A percentile compares a stretch with the other conserved stretches of the same genome.
phyloP scores from a whole-genome alignment of 768 basidiomycete genomes.

The Lentinula boryana region DNA sequence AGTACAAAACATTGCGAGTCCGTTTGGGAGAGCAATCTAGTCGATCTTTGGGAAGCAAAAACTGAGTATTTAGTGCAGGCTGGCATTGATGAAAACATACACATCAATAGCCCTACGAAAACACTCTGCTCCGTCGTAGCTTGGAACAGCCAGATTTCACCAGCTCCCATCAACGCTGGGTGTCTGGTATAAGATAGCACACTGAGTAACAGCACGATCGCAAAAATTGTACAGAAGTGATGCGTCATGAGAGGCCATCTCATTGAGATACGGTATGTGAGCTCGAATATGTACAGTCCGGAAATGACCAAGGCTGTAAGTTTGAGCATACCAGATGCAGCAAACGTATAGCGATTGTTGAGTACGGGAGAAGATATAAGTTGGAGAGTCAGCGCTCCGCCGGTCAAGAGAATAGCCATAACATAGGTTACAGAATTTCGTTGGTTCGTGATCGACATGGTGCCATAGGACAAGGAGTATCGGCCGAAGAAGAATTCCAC shows the following conservation, averaged over 20 bases:
- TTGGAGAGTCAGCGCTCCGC: background rate
- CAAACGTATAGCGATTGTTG: background rate
- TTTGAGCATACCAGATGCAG: background rate
- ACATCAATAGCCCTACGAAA: background rate
- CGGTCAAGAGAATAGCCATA: background rate
- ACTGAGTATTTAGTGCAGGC: background rate
- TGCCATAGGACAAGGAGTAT: background rate
- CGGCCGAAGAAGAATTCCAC: background rate
- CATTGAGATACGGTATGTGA: background rate
- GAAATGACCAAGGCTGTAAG: background rate
- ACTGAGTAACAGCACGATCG: background rate
- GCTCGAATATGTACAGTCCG: slow-evolving; percentile 1
- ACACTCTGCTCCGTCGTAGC: slow-evolving; percentile 3
- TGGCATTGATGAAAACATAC: background rate
- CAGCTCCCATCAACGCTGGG: background rate
- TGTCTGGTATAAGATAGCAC: background rate
- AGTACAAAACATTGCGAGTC: background rate
- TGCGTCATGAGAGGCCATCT: slow-evolving; percentile 2
- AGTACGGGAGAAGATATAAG: background rate
- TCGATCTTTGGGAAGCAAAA: background rate
- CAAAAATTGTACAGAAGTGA: slow-evolving; percentile 2
- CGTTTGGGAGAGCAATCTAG: background rate
- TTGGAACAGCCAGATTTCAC: slow-evolving; percentile 1
- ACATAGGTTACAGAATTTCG: slow-evolving; percentile 1
- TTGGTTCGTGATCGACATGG: background rate